Evolutionary conservation across 371 early-diverging fungal species (phyloP).

Genomic region (Apophysomyces variabilis): DNA sequence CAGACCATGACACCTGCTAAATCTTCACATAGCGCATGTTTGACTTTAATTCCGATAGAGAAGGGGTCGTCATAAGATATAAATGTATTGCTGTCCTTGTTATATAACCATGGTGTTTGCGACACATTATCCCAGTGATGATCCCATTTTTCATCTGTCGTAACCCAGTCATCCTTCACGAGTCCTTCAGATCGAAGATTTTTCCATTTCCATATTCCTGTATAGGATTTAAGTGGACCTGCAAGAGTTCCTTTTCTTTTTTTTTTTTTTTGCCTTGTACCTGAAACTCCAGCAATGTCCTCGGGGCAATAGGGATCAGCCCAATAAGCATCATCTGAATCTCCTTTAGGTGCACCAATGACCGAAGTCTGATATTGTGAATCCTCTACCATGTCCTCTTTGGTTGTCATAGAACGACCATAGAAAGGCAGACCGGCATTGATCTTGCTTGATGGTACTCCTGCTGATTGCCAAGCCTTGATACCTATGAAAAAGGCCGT

Average conservation of each 20-base stretch:
- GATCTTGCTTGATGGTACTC: constrained; percentile 67
- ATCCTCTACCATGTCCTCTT: constrained; percentile 52
- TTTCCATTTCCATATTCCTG: constrained; percentile 67
- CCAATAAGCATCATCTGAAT: constrained; percentile 57
- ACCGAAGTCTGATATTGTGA: constrained; percentile 43
- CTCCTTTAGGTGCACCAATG: constrained; percentile 54
- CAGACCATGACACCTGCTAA: constrained; percentile 71
- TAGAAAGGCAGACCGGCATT: constrained; percentile 71
- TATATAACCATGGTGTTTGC: constrained; percentile 77
- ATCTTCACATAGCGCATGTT: constrained; percentile 52
- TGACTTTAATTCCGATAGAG: constrained; percentile 63
- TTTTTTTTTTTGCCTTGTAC: constrained; percentile 6
- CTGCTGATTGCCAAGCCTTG: constrained; percentile 61
- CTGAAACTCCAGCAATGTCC: constrained; percentile 44
- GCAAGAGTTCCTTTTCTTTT: no score
- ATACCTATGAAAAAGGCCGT: constrained; percentile 36
- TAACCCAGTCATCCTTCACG: constrained; percentile 39
- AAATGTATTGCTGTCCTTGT: constrained; percentile 51
- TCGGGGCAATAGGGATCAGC: constrained; percentile 42
- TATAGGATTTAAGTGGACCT: constrained; percentile 10
- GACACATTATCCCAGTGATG: constrained; percentile 67
- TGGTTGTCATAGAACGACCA: constrained; percentile 64
- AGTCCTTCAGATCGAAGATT: constrained; percentile 61
- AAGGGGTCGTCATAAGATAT: constrained; percentile 71
- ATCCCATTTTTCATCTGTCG: constrained; percentile 54